Evolutionary conservation across 805 yeast species (phyloP), one percentile per base, ranked within the genome.

Genomic region (Priceomyces carsonii): DNA sequence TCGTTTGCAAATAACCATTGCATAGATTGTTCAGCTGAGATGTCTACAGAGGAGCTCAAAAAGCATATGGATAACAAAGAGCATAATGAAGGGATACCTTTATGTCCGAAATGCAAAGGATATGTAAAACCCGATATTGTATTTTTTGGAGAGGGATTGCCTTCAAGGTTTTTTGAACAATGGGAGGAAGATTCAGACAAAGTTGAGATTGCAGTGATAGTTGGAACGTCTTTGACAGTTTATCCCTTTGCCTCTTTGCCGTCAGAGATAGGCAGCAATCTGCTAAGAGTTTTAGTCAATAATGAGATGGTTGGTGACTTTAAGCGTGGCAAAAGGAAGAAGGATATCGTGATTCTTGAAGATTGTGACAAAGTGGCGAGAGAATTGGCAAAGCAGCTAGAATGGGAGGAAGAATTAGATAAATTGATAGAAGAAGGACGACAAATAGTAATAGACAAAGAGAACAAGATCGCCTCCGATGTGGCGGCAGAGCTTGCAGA

Each of bases 101-200:
- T 53, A 7, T 91, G 97, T 61, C 44, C 51, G 10, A 51, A 65
- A 12, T 91, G 98, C 51, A 55, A 64, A 3, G 95, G 96, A 0
- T 72, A 79, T 19, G 86, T 93, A 18, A 91, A 91, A 53, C 99
- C 98, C 0, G 91, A 86, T 51, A 93, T 91, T 47, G 96, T 89
- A 1, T 91, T 91, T 51, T 93, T 89, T 63, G 98, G 98, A 3
- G 99, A 91, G 57, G 75, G 81, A 2, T 67, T 91, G 18, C 98
- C 98, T 0, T 50, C 48, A 1, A 63, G 66, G 36, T 86, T 89
- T 50, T 90, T 85, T 57, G 75, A 77, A 2, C 48, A 59, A 8
- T 81, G 93, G 85, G 91, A 83, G 3, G 64, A 66, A 14, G 77
- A 75, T 40, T 53, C 51, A 8, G 73, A 66, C 2, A 66, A 69